Percentiles rank a stretch among this genome's conserved stretches.
Evolutionary conservation across 768 basidiomycete genomes (phyloP).

Genomic region (Strobilomyces confusus): DNA sequence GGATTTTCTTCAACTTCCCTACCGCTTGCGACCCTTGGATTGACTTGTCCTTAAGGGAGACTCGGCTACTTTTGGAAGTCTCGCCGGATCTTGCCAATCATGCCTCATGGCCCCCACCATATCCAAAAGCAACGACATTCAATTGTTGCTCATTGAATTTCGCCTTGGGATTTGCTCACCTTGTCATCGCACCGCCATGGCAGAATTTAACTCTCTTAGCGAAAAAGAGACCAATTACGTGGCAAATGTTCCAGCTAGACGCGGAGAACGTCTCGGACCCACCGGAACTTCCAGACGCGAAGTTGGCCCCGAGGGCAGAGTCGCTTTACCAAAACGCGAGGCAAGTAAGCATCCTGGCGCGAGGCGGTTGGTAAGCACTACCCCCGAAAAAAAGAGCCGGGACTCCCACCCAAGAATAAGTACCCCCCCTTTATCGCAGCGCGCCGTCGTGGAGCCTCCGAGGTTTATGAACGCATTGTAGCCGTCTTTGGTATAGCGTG

Average conservation of each 20-base stretch:
- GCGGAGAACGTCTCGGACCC: neutral
- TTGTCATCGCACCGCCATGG: neutral
- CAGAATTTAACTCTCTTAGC: neutral
- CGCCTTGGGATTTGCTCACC: neutral
- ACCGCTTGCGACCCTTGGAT: neutral
- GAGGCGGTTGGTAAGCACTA: slow-evolving; percentile 1
- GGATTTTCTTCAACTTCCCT: too few relatives aligned
- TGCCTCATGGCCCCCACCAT: neutral
- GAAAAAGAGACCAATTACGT: neutral
- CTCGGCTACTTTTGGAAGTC: neutral
- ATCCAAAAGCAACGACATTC: neutral
- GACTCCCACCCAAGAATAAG: slow-evolving; percentile 17
- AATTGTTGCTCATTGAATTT: neutral
- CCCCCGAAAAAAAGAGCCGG: neutral
- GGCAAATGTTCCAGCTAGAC: neutral
- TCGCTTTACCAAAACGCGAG: neutral
- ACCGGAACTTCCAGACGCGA: neutral
- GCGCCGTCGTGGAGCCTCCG: slow-evolving; percentile 4
- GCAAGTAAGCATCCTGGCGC: neutral
- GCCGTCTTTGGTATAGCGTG: slow-evolving; percentile 17
- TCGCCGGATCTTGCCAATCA: neutral
- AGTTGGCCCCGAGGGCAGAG: neutral
- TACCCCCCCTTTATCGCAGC: slow-evolving; percentile 11
- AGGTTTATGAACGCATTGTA: slow-evolving; percentile 1
- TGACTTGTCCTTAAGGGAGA: neutral